Base-by-base conservation (phyloP, 1,284 basidiomycete species). In the Melampsora medusae region DNA sequence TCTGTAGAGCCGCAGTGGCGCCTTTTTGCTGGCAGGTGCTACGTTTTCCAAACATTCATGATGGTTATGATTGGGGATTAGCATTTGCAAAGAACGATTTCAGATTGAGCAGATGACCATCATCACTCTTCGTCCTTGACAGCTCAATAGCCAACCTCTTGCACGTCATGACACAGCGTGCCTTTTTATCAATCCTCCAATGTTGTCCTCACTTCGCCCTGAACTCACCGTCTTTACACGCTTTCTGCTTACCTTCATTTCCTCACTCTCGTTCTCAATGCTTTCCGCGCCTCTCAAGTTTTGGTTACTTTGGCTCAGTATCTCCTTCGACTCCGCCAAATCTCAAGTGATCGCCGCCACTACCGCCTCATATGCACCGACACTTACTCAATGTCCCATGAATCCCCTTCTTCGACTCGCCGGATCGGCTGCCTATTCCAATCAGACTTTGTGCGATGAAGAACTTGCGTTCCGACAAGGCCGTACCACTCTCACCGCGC, bases 381-480 rank as follows among this genome's bases (percentile, higher is more conserved):
- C n/a, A 5, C 17, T n/a, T 14, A 50, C 64, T 48, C 19, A 50
- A 25, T 73, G 71, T 22, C 71, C 71, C 4, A n/a, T 33, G 17
- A 50, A 49, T 16, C 38, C n/a, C 33, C 49, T 73, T 7, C 25
- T 73, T 60, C 61, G 71, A 61, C 22, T 67, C 25, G 31, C 71
- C 35, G 69, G 69, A 19, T 66, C 62, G 2, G 50, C 64, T 25
- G 4, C 25, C 7, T 16, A 38, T 2, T 19, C 28, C 6, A 73
- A 35, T 67, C 71, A 73, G n/a, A 67, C 64, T 25, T 49, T 73
- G 35, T 73, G 62, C 19, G 14, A 16, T 50, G 71, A 60, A 35
- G 71, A 73, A 53, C 1, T 59, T 28, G 25, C 35, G 2, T 73
- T 59, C 48, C 71, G 4, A 2, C 16, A 16, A 35, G 71, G 71